Evolutionary conservation across 2,329 filamentous ascomycete genomes (phyloP).

Genomic region (Pseudomassariella vexata): DNA sequence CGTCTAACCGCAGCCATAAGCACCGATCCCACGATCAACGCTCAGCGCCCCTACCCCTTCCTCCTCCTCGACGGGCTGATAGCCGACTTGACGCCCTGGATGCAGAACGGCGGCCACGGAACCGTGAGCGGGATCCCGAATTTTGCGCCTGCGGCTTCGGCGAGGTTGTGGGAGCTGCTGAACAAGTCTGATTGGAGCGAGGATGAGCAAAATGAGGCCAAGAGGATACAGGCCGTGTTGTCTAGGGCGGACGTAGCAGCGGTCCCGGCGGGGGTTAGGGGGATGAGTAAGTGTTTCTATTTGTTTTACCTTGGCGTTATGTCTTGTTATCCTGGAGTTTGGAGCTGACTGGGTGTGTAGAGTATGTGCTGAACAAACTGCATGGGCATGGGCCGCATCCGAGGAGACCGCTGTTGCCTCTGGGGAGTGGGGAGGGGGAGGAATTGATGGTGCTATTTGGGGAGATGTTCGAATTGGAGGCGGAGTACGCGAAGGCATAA

Average conservation of each 20-base stretch:
- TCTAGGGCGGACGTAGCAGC: conserved; percentile 16
- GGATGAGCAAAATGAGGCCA: conserved; percentile 10
- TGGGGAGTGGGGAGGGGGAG: conserved; percentile 12
- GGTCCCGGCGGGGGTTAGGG: conserved; percentile 16
- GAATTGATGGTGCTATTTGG: conserved; percentile 11
- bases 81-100: conserved; percentile 18
- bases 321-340: no score
- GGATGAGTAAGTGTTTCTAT: conserved; percentile 14
- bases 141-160: conserved; percentile 15
- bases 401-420: conserved; percentile 13
- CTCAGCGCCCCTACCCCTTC: conserved; percentile 12
- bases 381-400: conserved; percentile 14
- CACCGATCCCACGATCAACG: conserved; percentile 9
- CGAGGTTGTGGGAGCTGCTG: conserved; percentile 16
- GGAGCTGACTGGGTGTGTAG: conserved; percentile 3
- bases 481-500: conserved; percentile 1
- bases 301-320: not conserved
- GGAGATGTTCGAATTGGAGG: conserved; percentile 14
- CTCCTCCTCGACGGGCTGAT: conserved; percentile 17
- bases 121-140: conserved; percentile 18
- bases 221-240: conserved; percentile 13
- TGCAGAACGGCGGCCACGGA: conserved; percentile 18
- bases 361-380: conserved; percentile 15
- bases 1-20: conserved; percentile 12
- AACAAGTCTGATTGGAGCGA: conserved; percentile 8